These are phyloP conservation scores for Lipomyces sp. DNA, from an alignment of 805 yeast genomes.

Conservation along the genomic window DNA sequence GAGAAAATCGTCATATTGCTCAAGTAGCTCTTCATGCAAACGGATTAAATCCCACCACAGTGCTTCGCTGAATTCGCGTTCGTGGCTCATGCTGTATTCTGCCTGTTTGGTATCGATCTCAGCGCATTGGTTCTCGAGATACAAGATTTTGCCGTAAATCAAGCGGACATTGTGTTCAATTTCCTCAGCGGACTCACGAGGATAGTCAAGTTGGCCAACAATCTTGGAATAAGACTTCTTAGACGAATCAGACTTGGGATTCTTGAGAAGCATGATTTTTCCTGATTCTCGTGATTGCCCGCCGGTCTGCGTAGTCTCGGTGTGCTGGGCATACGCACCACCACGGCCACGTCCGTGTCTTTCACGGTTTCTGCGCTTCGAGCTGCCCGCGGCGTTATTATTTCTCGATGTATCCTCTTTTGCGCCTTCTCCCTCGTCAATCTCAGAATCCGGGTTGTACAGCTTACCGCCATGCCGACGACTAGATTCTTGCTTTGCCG, in stretches of 20 bases:
- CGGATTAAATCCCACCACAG: conserved; percentile 15
- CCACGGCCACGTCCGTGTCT: conserved; percentile 1
- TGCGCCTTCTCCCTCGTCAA: not conserved
- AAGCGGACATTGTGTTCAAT: conserved; percentile 7
- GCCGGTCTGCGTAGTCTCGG: not conserved
- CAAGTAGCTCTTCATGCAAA: conserved; percentile 15
- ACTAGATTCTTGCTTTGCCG: not conserved
- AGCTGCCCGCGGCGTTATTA: not conserved
- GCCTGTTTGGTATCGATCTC: conserved; percentile 1
- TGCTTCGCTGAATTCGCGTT: not conserved
- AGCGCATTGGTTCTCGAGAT: conserved; percentile 10
- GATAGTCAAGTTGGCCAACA: conserved; percentile 8
- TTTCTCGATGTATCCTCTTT: not conserved
- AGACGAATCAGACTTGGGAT: conserved; percentile 9
- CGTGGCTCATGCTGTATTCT: not conserved
- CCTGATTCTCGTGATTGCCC: conserved; percentile 8
- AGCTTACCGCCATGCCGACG: conserved; percentile 2
- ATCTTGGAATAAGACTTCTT: not conserved
- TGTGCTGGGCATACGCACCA: not conserved
- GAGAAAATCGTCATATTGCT: conserved; percentile 24
- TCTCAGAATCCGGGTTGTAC: conserved; percentile 15
- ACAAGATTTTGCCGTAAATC: conserved; percentile 9
- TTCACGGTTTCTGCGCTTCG: conserved; percentile 1
- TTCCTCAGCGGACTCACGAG: conserved; percentile 10
- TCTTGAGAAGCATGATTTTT: conserved; percentile 20